These are phyloP conservation scores for Linnemannia schmuckeri DNA, from an alignment of 192 early-diverging fungal species.

Conservation along the genomic window DNA sequence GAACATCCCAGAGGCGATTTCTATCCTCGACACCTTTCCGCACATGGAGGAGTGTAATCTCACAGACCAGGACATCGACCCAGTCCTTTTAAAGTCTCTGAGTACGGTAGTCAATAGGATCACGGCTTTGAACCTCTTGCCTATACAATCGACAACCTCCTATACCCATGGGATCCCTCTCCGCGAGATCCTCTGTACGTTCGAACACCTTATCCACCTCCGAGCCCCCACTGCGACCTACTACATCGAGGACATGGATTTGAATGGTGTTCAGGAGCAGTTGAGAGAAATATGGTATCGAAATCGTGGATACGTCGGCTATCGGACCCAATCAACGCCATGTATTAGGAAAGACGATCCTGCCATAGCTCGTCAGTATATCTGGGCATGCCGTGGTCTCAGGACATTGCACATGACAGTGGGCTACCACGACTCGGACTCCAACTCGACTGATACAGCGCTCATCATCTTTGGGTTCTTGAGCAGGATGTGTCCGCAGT, in stretches of 20 bases:
- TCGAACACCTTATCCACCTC: neutral
- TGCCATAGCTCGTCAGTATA: neutral
- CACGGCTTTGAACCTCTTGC: neutral
- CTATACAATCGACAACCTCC: neutral
- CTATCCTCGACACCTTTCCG: neutral
- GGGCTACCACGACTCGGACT: neutral
- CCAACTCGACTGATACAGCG: neutral
- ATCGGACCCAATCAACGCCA: neutral
- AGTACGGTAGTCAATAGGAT: neutral
- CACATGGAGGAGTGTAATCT: neutral
- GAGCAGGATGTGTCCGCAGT: neutral
- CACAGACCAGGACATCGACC: neutral
- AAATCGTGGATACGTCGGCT: neutral
- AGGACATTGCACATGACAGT: neutral
- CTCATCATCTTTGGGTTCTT: neutral
- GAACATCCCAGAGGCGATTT: neutral
- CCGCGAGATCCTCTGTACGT: neutral
- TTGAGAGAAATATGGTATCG: neutral
- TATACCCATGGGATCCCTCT: neutral
- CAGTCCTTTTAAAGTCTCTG: neutral
- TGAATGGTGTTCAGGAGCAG: neutral
- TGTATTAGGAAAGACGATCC: neutral
- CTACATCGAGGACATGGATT: neutral
- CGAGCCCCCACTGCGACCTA: neutral
- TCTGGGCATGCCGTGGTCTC: neutral